Conservation (phyloP, 345 rosid genomes). For the Dimocarpus longan region DNA sequence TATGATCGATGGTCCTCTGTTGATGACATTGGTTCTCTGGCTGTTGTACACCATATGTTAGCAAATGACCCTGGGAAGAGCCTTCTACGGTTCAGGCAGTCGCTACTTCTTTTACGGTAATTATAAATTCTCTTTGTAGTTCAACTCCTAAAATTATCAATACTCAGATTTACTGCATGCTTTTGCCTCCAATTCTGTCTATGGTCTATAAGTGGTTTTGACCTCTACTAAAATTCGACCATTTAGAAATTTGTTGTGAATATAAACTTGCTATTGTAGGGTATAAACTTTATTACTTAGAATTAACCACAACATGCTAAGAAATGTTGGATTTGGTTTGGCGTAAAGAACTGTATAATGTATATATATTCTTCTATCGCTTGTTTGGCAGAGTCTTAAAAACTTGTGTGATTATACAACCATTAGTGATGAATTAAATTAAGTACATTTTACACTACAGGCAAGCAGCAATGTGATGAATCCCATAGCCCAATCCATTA, state of each 20-base stretch:
- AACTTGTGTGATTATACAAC: neutral
- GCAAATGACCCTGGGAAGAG: constrained; percentile 87
- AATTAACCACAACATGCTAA: neutral
- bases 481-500: neutral
- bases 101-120: constrained; percentile 89
- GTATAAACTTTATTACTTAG: neutral
- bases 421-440: neutral
- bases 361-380: neutral
- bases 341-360: neutral
- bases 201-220: neutral
- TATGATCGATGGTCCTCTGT: constrained; percentile 94
- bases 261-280: neutral
- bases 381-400: neutral
- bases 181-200: neutral
- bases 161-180: neutral
- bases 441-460: neutral
- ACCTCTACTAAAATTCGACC: neutral
- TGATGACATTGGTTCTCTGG: constrained; percentile 92
- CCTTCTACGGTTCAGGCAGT: constrained; percentile 84
- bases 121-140: neutral
- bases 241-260: neutral
- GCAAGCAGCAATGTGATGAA: neutral
- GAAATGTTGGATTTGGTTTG: neutral
- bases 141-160: neutral
- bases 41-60: constrained; percentile 92